These are phyloP conservation scores for Ceratobasidium theobromae DNA, from an alignment of 1,284 basidiomycete genomes.

Conservation along the genomic window DNA sequence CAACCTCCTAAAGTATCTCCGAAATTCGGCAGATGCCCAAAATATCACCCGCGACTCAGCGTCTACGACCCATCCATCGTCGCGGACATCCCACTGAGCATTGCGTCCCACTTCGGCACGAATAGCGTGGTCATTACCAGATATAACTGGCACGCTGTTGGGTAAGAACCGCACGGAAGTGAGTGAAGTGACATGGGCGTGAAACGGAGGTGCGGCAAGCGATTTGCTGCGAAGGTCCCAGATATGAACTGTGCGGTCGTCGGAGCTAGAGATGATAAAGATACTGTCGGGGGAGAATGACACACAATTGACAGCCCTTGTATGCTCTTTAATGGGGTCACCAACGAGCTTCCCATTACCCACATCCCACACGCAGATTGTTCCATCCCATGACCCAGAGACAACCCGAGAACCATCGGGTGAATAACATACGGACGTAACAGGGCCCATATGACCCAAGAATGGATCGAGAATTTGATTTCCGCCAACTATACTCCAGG, in stretches of 20 bases:
- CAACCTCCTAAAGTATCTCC: no score
- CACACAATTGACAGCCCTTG: neutral
- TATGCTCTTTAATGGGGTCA: neutral
- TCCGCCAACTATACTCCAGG: neutral
- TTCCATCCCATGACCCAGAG: slow-evolving; percentile 7
- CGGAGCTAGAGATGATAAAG: neutral
- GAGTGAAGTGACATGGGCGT: no score
- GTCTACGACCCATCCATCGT: no score
- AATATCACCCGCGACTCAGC: no score
- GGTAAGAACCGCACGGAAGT: no score
- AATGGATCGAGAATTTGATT: neutral
- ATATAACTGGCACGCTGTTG: no score
- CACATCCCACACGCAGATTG: neutral
- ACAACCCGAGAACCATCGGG: slow-evolving; percentile 1
- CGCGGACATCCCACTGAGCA: no score
- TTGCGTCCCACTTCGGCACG: no score
- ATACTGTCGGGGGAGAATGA: neutral
- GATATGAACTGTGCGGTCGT: neutral
- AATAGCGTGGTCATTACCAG: no score
- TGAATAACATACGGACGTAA: neutral
- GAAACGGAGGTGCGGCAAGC: no score
- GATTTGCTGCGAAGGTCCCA: no score
- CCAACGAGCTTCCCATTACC: neutral
- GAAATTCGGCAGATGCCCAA: no score
- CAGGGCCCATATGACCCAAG: neutral